These are phyloP conservation scores for Amphibolis antarctica DNA, from an alignment of 106 monocot genomes.

Conservation along the genomic window DNA sequence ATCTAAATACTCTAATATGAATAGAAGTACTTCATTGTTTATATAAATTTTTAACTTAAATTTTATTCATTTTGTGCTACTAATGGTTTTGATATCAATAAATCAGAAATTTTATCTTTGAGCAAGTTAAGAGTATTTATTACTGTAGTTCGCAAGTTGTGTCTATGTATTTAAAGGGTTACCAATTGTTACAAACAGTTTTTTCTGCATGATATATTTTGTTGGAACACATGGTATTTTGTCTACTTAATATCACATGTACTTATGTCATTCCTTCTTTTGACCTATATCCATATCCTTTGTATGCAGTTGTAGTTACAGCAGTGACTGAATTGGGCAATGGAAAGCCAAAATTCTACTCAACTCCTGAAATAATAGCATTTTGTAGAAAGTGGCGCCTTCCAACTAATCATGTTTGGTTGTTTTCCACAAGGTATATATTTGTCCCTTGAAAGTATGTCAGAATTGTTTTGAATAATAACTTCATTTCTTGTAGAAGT, in stretches of 20 bases:
- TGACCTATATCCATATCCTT: neutral
- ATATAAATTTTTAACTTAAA: too few species aligned
- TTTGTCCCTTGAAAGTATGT: neutral
- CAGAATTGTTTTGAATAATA: neutral
- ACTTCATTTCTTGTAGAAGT: neutral
- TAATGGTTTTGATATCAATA: too few species aligned
- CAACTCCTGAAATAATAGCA: constrained; percentile 79
- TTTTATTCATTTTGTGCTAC: too few species aligned
- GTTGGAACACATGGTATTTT: neutral
- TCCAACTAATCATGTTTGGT: constrained; percentile 94
- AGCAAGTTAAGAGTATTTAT: neutral
- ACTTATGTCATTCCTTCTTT: neutral
- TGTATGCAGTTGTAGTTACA: constrained; percentile 75
- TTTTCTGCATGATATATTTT: neutral
- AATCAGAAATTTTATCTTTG: too few species aligned
- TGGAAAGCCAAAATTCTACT: constrained; percentile 93
- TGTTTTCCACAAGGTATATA: constrained; percentile 83
- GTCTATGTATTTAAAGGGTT: neutral
- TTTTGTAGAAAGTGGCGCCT: constrained; percentile 96
- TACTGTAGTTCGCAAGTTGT: neutral
- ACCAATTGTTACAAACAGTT: neutral
- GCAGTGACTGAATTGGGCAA: constrained; percentile 85
- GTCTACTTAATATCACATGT: neutral
- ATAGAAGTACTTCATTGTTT: too few species aligned
- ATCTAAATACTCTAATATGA: too few species aligned